Percentiles rank a stretch among this genome's conserved stretches.
Evolutionary conservation across 2,329 filamentous ascomycete genomes (phyloP).

Genomic region (Ophiostoma australiae): DNA sequence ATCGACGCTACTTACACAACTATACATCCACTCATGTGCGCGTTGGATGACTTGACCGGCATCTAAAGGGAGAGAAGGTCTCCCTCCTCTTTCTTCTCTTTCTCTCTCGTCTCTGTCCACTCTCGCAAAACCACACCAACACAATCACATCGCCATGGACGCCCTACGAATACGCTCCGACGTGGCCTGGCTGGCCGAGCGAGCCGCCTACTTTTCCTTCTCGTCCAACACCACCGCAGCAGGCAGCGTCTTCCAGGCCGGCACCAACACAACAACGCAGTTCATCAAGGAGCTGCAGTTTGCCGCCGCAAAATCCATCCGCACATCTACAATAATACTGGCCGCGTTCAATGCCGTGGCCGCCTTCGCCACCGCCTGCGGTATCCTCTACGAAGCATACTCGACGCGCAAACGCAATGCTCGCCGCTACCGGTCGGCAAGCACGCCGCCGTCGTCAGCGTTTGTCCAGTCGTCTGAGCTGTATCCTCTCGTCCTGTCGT

Average conservation of each 20-base stretch:
- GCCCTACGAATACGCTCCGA: constrained; percentile 28
- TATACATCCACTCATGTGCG: not conserved
- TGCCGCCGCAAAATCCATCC: constrained; percentile 51
- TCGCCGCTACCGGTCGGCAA: constrained; percentile 37
- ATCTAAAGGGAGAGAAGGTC: constrained; percentile 6
- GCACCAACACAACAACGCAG: constrained; percentile 40
- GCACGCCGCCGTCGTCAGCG: constrained; percentile 33
- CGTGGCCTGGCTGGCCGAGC: constrained; percentile 33
- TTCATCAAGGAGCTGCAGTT: constrained; percentile 50
- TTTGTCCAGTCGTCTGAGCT: constrained; percentile 46
- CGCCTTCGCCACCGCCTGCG: constrained; percentile 51
- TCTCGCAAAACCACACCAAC: not conserved
- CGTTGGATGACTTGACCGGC: constrained; percentile 5
- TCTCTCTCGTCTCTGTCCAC: not conserved
- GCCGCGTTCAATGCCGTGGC: constrained; percentile 57
- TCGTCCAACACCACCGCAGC: constrained; percentile 23
- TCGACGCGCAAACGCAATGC: constrained; percentile 41
- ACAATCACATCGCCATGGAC: constrained; percentile 23
- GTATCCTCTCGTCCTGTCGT: constrained; percentile 53
- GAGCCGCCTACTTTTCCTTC: constrained; percentile 29
- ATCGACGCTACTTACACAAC: not conserved
- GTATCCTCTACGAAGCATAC: constrained; percentile 55
- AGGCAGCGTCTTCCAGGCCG: constrained; percentile 28
- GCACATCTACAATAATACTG: constrained; percentile 58
- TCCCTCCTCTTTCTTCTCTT: not conserved